Conservation (phyloP, 306 rosid species). For the Medicago lupulina region DNA sequence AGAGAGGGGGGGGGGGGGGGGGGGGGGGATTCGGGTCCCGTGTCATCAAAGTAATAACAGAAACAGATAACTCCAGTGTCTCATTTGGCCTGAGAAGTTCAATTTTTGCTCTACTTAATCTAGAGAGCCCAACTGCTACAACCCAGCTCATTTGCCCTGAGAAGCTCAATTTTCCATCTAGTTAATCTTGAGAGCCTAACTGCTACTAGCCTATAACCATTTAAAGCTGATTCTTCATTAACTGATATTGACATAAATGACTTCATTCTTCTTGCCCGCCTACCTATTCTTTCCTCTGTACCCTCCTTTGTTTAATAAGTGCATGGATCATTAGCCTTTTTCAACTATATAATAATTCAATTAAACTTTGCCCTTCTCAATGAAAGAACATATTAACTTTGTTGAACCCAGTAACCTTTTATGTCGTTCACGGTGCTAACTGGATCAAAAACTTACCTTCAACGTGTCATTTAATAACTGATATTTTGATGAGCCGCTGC, state of each 20-base stretch:
- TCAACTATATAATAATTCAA: slow-evolving; percentile 5
- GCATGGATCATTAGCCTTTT: slow-evolving; percentile 34
- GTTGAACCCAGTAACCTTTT: slow-evolving; percentile 10
- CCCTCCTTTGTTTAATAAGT: neutral
- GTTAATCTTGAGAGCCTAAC: no score
- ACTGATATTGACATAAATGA: no score
- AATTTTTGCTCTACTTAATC: neutral
- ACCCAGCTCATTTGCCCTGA: no score
- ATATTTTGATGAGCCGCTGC: slow-evolving; percentile 49
- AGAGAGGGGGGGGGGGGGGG: no score
- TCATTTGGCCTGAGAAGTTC: slow-evolving; percentile 29
- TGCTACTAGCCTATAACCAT: no score
- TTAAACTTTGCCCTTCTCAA: slow-evolving; percentile 8
- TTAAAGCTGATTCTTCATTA: no score
- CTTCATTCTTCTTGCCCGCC: no score
- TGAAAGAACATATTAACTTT: slow-evolving; percentile 26
- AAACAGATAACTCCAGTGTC: slow-evolving; percentile 11
- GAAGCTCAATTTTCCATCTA: no score
- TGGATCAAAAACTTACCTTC: slow-evolving; percentile 57
- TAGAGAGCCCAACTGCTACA: no score
- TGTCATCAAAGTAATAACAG: slow-evolving; percentile 25
- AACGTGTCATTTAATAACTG: slow-evolving; percentile 62
- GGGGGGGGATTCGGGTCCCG: no score
- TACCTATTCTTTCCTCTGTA: no score
- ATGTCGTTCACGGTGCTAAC: slow-evolving; percentile 28